Conservation (phyloP, 2,329 filamentous ascomycete genomes). For the Xylariales sp. region DNA sequence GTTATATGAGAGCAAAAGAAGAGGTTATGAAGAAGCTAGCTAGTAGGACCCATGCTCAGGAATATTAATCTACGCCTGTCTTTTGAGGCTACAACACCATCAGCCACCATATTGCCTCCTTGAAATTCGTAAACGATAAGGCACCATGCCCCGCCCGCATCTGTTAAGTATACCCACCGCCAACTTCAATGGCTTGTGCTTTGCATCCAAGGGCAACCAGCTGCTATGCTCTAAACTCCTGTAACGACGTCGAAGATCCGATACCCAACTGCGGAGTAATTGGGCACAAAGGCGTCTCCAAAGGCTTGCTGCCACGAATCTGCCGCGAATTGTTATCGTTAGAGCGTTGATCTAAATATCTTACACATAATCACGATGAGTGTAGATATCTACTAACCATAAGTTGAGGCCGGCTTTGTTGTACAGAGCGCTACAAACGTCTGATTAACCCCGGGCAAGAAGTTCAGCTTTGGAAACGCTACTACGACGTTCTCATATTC, state of each 20-base stretch:
- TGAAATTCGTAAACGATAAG: no score
- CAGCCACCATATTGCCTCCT: no score
- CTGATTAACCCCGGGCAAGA: conserved; percentile 28
- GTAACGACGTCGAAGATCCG: conserved; percentile 6
- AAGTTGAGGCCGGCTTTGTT: conserved; percentile 33
- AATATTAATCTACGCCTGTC: no score
- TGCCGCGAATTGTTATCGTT: background rate
- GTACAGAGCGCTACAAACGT: conserved; percentile 33
- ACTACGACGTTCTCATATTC: conserved; percentile 26
- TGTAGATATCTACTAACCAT: conserved; percentile 16
- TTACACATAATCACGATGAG: background rate
- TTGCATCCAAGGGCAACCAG: no score
- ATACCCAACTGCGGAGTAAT: conserved; percentile 7
- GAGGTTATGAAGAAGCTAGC: no score
- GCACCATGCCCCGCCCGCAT: no score
- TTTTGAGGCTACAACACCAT: no score
- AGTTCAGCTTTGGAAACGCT: conserved; percentile 28
- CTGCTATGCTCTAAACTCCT: no score
- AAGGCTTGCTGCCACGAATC: conserved; percentile 13
- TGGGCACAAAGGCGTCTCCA: conserved; percentile 9
- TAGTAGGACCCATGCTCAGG: no score
- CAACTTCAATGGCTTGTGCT: no score
- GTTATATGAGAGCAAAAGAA: no score
- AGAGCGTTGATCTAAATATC: background rate
- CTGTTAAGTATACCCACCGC: no score